These are phyloP conservation scores for Phytophthora fragariaefolia DNA, from an alignment of 352 stramenopile species.

Conservation along the genomic window DNA sequence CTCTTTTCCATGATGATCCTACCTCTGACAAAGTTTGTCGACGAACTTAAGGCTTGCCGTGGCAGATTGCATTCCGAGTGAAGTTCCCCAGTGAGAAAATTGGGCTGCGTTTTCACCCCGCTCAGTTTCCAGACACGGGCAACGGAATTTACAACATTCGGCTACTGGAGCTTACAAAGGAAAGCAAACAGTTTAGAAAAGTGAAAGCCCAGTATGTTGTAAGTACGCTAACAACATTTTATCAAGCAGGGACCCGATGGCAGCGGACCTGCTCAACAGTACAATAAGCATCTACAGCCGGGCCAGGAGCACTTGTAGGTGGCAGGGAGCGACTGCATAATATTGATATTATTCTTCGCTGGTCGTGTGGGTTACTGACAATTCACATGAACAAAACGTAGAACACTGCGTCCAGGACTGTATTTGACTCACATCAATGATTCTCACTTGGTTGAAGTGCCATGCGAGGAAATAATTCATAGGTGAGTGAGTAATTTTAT, in stretches of 20 bases:
- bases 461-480: conserved; percentile 74
- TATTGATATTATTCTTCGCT: not conserved
- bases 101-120: conserved; percentile 77
- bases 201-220: not conserved
- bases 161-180: conserved; percentile 77
- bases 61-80: conserved; percentile 86
- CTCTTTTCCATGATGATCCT: not conserved
- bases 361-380: no score
- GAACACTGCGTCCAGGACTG: conserved; percentile 65
- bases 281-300: conserved; percentile 68
- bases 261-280: conserved; percentile 67
- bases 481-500: conserved; percentile 50
- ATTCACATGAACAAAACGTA: conserved; percentile 18
- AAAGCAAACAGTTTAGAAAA: conserved; percentile 8
- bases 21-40: not conserved
- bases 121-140: conserved; percentile 81
- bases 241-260: conserved; percentile 45
- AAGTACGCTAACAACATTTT: not conserved
- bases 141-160: conserved; percentile 88
- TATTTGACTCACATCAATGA: conserved; percentile 88
- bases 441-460: conserved; percentile 59
- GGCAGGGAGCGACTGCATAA: no score
- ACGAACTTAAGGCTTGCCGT: conserved; percentile 82
- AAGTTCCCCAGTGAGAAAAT: conserved; percentile 85
- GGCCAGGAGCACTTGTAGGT: conserved; percentile 68